A percentile compares a stretch with the other conserved stretches of the same genome.
phyloP scores from a whole-genome alignment of 176 grass and related monocot species.

The Avena atlantica region DNA sequence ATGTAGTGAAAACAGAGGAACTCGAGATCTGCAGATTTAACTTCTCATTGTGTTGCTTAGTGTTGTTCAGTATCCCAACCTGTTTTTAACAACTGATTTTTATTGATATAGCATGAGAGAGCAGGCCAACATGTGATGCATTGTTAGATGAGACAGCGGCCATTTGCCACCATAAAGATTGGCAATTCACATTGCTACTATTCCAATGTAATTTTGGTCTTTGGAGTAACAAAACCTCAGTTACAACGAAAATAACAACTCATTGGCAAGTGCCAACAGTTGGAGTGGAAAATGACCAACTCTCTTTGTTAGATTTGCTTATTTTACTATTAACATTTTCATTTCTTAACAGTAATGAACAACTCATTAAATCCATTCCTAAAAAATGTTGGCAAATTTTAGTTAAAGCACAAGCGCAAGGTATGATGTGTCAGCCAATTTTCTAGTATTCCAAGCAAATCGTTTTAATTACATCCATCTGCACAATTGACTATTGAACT shows the following conservation, averaged over 20 bases:
- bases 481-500: neutral
- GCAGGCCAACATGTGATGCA: neutral
- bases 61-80: neutral
- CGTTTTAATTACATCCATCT: neutral
- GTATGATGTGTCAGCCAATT: neutral
- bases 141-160: neutral
- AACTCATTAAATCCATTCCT: neutral
- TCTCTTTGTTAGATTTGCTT: neutral
- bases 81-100: slow-evolving; percentile 24
- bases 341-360: slow-evolving; percentile 6
- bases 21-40: neutral
- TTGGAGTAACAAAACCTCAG: neutral
- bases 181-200: neutral
- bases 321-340: slow-evolving; percentile 9
- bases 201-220: slow-evolving; percentile 17
- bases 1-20: neutral
- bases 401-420: neutral
- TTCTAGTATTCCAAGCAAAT: neutral
- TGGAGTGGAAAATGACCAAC: slow-evolving; percentile 7
- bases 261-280: slow-evolving; percentile 1
- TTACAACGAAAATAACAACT: neutral
- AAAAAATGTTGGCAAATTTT: slow-evolving; percentile 14
- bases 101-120: neutral
- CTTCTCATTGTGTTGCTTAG: neutral
- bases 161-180: neutral